These are phyloP conservation scores for Flaveria robusta DNA, from an alignment of 129 eudicot genomes.

Conservation along the genomic window DNA sequence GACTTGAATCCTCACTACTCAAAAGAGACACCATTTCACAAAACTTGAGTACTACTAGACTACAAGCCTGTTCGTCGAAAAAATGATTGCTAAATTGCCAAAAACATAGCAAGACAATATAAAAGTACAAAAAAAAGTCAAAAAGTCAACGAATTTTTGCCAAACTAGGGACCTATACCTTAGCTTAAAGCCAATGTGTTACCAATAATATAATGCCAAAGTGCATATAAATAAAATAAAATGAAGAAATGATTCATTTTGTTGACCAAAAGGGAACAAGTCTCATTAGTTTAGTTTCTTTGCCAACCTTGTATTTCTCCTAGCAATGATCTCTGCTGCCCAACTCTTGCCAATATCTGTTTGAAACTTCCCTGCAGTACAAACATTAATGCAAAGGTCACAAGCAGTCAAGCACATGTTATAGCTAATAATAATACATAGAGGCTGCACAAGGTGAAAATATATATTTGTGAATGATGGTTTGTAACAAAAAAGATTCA, in stretches of 20 bases:
- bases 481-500: not conserved
- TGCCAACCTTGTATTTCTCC: slow-evolving; percentile 70
- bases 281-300: slow-evolving; percentile 32
- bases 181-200: slow-evolving; percentile 26
- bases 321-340: slow-evolving; percentile 90
- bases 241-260: slow-evolving; percentile 9
- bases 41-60: no score
- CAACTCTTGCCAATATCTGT: slow-evolving; percentile 92
- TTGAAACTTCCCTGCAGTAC: slow-evolving; percentile 77
- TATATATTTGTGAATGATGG: not conserved
- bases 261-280: slow-evolving; percentile 17
- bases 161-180: slow-evolving; percentile 25
- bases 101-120: no score
- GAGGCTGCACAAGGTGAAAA: not conserved
- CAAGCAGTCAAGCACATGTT: not conserved
- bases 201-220: slow-evolving; percentile 24
- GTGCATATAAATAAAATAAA: slow-evolving; percentile 9
- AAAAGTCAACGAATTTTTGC: not conserved
- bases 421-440: not conserved
- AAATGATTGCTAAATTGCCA: no score
- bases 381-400: slow-evolving; percentile 21
- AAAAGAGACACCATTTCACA: no score
- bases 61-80: no score
- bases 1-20: no score
- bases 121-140: not conserved